Evolutionary conservation across 2,329 filamentous ascomycete species (phyloP), one percentile per base, ranked within the genome.

Genomic region (Coniochaeta ligniaria): DNA sequence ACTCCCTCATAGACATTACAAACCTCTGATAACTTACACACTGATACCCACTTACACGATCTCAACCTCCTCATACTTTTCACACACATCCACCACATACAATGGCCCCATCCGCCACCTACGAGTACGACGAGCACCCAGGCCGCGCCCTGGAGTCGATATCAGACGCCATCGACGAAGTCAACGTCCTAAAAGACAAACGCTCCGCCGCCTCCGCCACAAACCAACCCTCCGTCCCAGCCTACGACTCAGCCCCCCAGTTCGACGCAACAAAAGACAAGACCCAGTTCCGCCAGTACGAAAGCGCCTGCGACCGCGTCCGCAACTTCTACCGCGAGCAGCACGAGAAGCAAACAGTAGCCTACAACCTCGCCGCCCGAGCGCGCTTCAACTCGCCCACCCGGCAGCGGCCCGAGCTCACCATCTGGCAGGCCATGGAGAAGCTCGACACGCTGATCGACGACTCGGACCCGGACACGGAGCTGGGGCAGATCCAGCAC

Each of bases 381-480:
- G 86, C 89, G 67, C 77, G 83, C 59, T 90, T 91, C 77, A 77
- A 85, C 72, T 80, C 80, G 66, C 83, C 86, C 65, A 83, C 83
- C 2, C 84, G 89, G 35, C 69, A 69, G 50, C 79, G 79, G 60
- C 86, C 88, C n/a, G 81, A 89, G 73, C 91, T 96, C 89, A 89
- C 88, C 64, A 82, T 96, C 72, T 96, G 91, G 91, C 81, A 95
- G 73, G 92, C 91, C 26, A 94, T 96, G 78, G 90, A 95, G 82
- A 93, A 92, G 76, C 87, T 96, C 70, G 91, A 96, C 81, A 92
- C 89, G 0, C 83, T 96, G 60, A 90, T 96, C 73, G 92, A 96
- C 75, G 90, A 95, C 75, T 92, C 88, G 16, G 92, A 96, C 77
- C 92, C 92, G 2, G 91, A 96, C 76, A 96, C 92, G 54, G 85